These are phyloP conservation scores for Candida sanyiensis DNA, from an alignment of 805 yeast genomes.

Conservation along the genomic window DNA sequence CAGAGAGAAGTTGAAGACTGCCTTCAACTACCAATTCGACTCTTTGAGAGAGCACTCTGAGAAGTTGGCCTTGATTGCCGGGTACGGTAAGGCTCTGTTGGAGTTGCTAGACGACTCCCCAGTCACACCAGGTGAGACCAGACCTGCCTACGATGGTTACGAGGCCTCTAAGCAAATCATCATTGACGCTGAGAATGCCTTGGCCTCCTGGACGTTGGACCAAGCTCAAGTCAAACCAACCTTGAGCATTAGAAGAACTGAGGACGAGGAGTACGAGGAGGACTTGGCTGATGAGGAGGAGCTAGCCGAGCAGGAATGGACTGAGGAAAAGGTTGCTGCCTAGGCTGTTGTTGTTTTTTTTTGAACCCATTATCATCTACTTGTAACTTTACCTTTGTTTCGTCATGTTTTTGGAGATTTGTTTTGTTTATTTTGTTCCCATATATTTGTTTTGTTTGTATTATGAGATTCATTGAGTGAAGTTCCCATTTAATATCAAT, in stretches of 20 bases:
- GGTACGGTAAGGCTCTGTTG: constrained; percentile 95
- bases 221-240: constrained; percentile 93
- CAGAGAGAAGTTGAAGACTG: constrained; percentile 95
- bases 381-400: constrained; percentile 1
- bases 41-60: constrained; percentile 92
- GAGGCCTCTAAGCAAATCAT: constrained; percentile 98
- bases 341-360: background rate
- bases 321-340: constrained; percentile 6
- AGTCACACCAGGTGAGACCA: constrained; percentile 98
- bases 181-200: constrained; percentile 92
- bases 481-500: background rate
- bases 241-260: constrained; percentile 46
- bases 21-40: constrained; percentile 95
- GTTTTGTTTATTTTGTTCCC: constrained; percentile 4
- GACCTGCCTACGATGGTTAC: constrained; percentile 97
- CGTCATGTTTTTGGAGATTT: background rate
- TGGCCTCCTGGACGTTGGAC: constrained; percentile 95
- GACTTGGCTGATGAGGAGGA: constrained; percentile 37
- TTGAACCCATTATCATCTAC: background rate
- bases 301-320: constrained; percentile 24
- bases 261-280: constrained; percentile 49
- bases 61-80: constrained; percentile 95
- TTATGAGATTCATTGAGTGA: constrained; percentile 3
- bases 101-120: constrained; percentile 96
- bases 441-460: too few species aligned